Evolutionary conservation across 345 rosid genomes (phyloP).

Genomic region (Rhizophora mangle): DNA sequence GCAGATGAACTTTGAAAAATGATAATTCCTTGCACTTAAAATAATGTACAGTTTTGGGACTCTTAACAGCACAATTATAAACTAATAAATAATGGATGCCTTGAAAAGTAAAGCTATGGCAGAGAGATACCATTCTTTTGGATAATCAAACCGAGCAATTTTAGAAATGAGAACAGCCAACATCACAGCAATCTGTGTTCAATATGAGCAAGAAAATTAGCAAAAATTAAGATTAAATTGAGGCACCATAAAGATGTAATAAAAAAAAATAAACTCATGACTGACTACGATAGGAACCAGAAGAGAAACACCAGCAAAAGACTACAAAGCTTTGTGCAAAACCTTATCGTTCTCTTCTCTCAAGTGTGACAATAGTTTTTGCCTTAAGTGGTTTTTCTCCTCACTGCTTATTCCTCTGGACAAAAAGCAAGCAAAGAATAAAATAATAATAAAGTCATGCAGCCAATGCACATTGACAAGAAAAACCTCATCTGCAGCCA

Average conservation of each 20-base stretch:
- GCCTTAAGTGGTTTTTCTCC: slow-evolving; percentile 77
- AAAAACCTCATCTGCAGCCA: neutral
- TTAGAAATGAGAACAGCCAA: slow-evolving; percentile 85
- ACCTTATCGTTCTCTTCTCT: slow-evolving; percentile 90
- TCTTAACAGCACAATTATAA: neutral
- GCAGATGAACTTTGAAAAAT: no score
- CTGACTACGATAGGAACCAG: neutral
- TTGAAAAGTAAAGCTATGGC: neutral
- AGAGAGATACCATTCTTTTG: slow-evolving; percentile 64
- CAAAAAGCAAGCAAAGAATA: slow-evolving; percentile 5
- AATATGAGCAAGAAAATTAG: slow-evolving; percentile 2
- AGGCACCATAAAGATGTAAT: neutral
- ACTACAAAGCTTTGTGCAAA: slow-evolving; percentile 1
- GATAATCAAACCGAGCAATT: slow-evolving; percentile 96
- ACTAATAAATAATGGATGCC: neutral
- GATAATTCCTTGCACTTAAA: neutral
- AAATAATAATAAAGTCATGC: no score
- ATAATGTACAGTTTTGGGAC: neutral
- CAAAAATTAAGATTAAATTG: neutral
- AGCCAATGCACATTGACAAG: no score
- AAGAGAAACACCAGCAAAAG: neutral
- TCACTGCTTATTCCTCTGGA: slow-evolving; percentile 82
- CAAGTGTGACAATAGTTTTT: slow-evolving; percentile 67
- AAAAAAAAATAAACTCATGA: neutral
- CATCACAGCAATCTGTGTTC: slow-evolving; percentile 69